Conservation (phyloP, 768 basidiomycete species). For the Clathrus columnatus region DNA sequence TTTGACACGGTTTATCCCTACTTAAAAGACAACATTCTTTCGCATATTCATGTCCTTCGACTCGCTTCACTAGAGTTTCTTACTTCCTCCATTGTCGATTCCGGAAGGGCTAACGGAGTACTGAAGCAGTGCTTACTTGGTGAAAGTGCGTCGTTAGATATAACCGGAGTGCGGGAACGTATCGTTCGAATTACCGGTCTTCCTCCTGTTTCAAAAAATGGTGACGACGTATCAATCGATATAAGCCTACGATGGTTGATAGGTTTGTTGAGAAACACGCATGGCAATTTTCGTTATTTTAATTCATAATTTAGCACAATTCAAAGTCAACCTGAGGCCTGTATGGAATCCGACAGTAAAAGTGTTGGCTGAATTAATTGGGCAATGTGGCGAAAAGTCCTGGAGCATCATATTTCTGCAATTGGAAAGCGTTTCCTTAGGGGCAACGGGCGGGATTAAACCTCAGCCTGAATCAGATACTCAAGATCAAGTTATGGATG, state of each 20-base stretch:
- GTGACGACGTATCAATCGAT: slow-evolving; percentile 44
- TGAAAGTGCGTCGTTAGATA: slow-evolving; percentile 71
- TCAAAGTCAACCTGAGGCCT: slow-evolving; percentile 90
- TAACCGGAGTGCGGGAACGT: slow-evolving; percentile 77
- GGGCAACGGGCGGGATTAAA: neutral
- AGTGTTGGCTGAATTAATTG: slow-evolving; percentile 45
- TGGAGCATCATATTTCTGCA: slow-evolving; percentile 69
- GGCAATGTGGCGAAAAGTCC: slow-evolving; percentile 55
- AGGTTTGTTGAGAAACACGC: slow-evolving; percentile 33
- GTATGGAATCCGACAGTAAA: slow-evolving; percentile 77
- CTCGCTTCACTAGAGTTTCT: slow-evolving; percentile 58
- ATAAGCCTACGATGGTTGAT: slow-evolving; percentile 65
- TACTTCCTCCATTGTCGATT: slow-evolving; percentile 38
- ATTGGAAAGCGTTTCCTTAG: slow-evolving; percentile 30
- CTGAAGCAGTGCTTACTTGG: slow-evolving; percentile 64
- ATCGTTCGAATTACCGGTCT: slow-evolving; percentile 70
- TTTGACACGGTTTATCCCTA: slow-evolving; percentile 44
- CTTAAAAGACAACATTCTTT: slow-evolving; percentile 51
- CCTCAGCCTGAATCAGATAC: neutral
- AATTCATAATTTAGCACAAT: slow-evolving; percentile 50
- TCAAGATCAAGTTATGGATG: slow-evolving; percentile 32
- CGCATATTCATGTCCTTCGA: slow-evolving; percentile 63
- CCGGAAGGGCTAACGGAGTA: slow-evolving; percentile 31
- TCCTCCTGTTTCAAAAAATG: slow-evolving; percentile 48
- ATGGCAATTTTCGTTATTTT: neutral